Evolutionary conservation across 73 alveolate species (phyloP).

Genomic region (Tetrahymena borealis): DNA sequence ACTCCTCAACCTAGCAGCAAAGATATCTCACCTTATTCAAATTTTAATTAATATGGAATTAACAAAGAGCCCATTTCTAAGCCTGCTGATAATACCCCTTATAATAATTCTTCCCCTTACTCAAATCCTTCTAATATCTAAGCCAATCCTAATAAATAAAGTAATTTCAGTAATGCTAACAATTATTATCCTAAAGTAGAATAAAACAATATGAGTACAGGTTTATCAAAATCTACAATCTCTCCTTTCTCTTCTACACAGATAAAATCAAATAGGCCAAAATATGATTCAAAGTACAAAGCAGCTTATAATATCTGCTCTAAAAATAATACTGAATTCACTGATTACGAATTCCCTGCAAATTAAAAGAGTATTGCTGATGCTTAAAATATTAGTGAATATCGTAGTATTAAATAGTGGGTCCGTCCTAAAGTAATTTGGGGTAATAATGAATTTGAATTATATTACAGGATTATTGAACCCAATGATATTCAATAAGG

Average conservation of each 20-base stretch:
- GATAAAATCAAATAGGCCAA: not conserved
- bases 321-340: not conserved
- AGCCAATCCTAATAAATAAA: not conserved
- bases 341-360: not conserved
- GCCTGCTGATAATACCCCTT: not conserved
- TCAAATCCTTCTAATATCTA: not conserved
- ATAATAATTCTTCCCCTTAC: not conserved
- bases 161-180: not conserved
- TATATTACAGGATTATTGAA: conserved; percentile 2
- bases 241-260: not conserved
- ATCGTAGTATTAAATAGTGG: not conserved
- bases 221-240: not conserved
- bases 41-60: not conserved
- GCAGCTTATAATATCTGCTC: not conserved
- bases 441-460: not conserved
- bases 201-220: not conserved
- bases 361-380: not conserved
- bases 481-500: conserved; percentile 84
- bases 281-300: not conserved
- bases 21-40: not conserved
- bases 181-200: no score
- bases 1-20: no score
- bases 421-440: not conserved
- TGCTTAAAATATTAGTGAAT: not conserved
- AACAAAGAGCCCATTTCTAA: not conserved